Evolutionary conservation across 805 yeast genomes (phyloP).

Genomic region (Phaffomyces thermotolerans): DNA sequence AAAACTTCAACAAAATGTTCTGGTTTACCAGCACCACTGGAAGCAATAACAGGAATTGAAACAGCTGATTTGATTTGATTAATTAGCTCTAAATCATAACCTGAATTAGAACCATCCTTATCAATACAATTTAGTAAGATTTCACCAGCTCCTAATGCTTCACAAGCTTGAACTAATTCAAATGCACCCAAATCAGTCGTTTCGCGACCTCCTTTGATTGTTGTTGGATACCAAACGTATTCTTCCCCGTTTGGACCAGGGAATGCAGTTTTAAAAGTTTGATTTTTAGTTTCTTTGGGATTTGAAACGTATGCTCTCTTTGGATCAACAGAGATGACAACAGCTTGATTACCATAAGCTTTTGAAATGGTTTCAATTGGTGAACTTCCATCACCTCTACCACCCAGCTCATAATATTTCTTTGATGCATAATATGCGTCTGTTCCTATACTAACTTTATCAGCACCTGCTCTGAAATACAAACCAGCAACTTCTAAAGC

Average conservation of each 20-base stretch:
- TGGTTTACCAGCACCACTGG: constrained; percentile 96
- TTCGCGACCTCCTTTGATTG: constrained; percentile 95
- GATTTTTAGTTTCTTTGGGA: constrained; percentile 55
- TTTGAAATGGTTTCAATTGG: constrained; percentile 92
- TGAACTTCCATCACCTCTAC: constrained; percentile 58
- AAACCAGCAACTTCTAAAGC: constrained; percentile 88
- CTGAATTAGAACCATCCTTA: constrained; percentile 94
- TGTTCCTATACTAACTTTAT: constrained; percentile 95
- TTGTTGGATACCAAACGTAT: constrained; percentile 91
- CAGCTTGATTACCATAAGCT: constrained; percentile 95
- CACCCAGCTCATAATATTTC: constrained; percentile 54
- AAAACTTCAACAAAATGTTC: constrained; percentile 87
- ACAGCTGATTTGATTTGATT: constrained; percentile 71
- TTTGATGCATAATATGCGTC: constrained; percentile 95
- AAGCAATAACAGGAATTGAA: constrained; percentile 89
- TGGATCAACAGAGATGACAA: constrained; percentile 97
- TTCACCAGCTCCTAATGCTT: constrained; percentile 94
- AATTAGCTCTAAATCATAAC: constrained; percentile 83
- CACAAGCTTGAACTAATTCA: constrained; percentile 84
- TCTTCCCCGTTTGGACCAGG: constrained; percentile 87
- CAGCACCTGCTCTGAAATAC: constrained; percentile 96
- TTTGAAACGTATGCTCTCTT: constrained; percentile 69
- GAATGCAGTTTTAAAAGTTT: constrained; percentile 50
- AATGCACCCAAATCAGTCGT: constrained; percentile 83
- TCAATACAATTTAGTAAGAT: constrained; percentile 89